phyloP scores from a whole-genome alignment of 208 protist genomes.

The Cochliopodium minus region DNA sequence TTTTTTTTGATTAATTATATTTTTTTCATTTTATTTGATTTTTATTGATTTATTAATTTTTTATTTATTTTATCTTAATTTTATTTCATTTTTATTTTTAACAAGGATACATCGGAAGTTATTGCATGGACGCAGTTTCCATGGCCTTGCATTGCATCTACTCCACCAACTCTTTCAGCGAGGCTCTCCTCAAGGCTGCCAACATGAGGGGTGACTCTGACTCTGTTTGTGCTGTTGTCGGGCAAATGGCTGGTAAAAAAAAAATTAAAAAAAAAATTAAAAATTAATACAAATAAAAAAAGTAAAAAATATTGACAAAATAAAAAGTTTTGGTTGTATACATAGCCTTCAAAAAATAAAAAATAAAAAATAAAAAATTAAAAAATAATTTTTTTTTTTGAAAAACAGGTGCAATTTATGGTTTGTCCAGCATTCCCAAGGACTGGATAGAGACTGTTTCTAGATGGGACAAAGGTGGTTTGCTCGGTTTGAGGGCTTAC shows the following conservation, averaged over 20 bases:
- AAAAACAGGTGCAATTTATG: slow-evolving; percentile 7
- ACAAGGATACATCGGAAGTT: slow-evolving; percentile 24
- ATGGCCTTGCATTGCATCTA: slow-evolving; percentile 27
- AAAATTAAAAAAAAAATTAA: too few relatives aligned
- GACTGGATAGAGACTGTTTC: background rate
- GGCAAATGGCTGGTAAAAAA: slow-evolving; percentile 19
- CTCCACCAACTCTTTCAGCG: slow-evolving; percentile 7
- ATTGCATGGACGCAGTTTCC: slow-evolving; percentile 22
- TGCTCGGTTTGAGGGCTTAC: slow-evolving; percentile 12
- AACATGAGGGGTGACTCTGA: slow-evolving; percentile 24
- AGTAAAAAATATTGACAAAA: too few relatives aligned
- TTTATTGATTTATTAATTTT: background rate
- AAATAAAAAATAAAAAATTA: too few relatives aligned
- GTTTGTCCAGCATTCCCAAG: background rate
- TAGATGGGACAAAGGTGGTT: slow-evolving; percentile 5
- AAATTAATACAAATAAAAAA: too few relatives aligned
- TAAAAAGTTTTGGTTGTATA: too few relatives aligned
- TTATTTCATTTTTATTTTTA: background rate
- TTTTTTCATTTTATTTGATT: background rate
- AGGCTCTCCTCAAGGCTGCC: slow-evolving; percentile 7
- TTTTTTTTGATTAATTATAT: too few relatives aligned
- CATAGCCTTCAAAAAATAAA: too few relatives aligned
- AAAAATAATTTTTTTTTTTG: too few relatives aligned
- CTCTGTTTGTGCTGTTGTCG: slow-evolving; percentile 15
- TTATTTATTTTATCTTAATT: background rate